Evolutionary conservation across 2,329 filamentous ascomycete genomes (phyloP), one percentile per base, ranked within the genome.

Genomic region (Botrytis tulipae): DNA sequence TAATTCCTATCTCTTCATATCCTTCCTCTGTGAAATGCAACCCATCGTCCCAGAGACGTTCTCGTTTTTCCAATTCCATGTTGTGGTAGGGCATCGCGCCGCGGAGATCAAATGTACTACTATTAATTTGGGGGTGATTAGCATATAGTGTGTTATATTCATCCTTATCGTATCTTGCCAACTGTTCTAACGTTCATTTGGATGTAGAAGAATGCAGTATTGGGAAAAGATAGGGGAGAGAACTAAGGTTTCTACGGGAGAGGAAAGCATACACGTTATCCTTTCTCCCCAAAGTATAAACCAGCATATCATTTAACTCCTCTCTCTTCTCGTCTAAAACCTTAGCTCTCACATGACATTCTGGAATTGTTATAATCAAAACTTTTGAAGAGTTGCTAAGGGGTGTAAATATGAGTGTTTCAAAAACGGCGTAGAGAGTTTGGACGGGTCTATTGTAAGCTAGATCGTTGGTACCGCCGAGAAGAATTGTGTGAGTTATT

Each of bases 381-480:
- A 92, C 86, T 73, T 88, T 87, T 76, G 84, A 82, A 5, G 85
- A 85, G 10, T 83, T 83, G 1, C 80, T 77, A 1, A 90, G 82
- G 1, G 86, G 83, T 2, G 87, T 79, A 48, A 84, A 80, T 84
- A 87, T 90, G 42, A 83, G 79, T 1, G 82, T 77, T 74, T 86
- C 81, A 20, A 91, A 84, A 4, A 82, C 82, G 8, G 83, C 77
- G 76, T 86, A 85, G 32, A 90, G 87, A 2, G 82, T 77, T 0
- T 84, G 80, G 22, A 84, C 76, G 0, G 69, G 25, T 29, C 76
- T 74, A 5, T 79, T 78, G 74, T 83, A 84, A n/a, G 81, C 87
- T 14, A 91, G 79, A 76, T 92, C 90, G 77, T 92, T 92, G 65
- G 90, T 91, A 3, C 90, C 90, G 9, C 88, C 89, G 2, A 92